phyloP scores from a whole-genome alignment of 345 rosid genomes.

The Psidium friedrichsthalianum region DNA sequence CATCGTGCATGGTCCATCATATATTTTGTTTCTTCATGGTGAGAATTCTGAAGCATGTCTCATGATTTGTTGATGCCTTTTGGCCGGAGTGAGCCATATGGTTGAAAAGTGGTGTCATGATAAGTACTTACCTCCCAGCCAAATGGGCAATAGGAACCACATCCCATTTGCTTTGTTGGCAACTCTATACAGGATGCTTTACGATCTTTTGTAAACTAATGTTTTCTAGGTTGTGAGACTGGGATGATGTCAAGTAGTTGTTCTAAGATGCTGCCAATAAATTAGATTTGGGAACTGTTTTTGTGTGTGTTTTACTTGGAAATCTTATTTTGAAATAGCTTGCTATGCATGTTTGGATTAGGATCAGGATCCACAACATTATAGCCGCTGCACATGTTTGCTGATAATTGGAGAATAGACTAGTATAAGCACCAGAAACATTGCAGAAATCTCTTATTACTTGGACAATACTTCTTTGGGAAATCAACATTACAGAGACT shows the following conservation, averaged over 20 bases:
- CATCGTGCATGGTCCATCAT: constrained; percentile 94
- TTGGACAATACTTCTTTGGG: neutral
- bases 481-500: neutral
- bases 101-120: neutral
- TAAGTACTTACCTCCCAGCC: neutral
- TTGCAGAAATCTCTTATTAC: neutral
- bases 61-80: neutral
- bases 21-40: constrained; percentile 84
- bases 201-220: neutral
- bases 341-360: neutral
- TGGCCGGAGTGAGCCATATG: neutral
- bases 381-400: neutral
- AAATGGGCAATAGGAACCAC: neutral
- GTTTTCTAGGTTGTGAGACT: neutral
- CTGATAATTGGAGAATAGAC: neutral
- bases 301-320: neutral
- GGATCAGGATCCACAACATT: neutral
- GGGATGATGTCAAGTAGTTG: neutral
- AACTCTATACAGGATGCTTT: neutral
- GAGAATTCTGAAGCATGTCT: constrained; percentile 6
- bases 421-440: neutral
- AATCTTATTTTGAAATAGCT: neutral
- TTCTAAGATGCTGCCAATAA: neutral
- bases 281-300: neutral
- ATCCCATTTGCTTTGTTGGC: neutral